Base-by-base conservation (phyloP, 805 yeast genomes). In the Nakazawaea wickerhamii region DNA sequence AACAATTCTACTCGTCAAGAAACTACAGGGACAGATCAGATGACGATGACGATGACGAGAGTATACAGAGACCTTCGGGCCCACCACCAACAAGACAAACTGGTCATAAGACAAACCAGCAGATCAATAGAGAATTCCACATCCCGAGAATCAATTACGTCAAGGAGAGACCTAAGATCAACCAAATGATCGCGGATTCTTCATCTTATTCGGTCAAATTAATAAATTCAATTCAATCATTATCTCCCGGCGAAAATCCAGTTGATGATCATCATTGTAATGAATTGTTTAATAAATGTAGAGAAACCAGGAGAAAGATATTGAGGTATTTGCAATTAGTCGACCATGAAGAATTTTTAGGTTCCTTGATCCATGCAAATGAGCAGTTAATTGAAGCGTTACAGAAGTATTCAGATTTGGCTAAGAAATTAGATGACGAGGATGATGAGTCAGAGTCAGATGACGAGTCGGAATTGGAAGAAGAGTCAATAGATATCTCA, bases 291-390 rank as follows among this genome's bases (percentile, higher is more conserved):
- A 83, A 86, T 45, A 72, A 79, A 59, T 84, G 95, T 53, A 75
- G 91, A 47, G 65, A 73, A 6, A 73, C 84, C 40, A 77, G 99
- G 58, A 73, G 95, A 46, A 81, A 79, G 53, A 78, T 93, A 13
- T 68, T 93, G 49, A 68, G 88, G 48, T 89, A 89, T 58, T 70
- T 93, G 50, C 98, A 93, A 62, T 70, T 77, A 40, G 87, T 89
- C 31, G 84, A 86, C 33, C 80, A 79, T 45, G 97, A 90, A 49
- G 95, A 87, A 54, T 84, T 79, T 48, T 63, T 93, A 48, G 98
- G 97, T n/a, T 74, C 87, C 34, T 70, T 93, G 48, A 77, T 93
- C 45, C 82, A 78, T 52, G 95, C 96, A 35, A 93, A 93, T 58
- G 99, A 93, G 53, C 90, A 87, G 58, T 71, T 93, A 47, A 95